Percentiles rank a stretch among this genome's conserved stretches.
Conservation (phyloP, 2,329 filamentous ascomycete genomes). For the Balansia obtecta region DNA sequence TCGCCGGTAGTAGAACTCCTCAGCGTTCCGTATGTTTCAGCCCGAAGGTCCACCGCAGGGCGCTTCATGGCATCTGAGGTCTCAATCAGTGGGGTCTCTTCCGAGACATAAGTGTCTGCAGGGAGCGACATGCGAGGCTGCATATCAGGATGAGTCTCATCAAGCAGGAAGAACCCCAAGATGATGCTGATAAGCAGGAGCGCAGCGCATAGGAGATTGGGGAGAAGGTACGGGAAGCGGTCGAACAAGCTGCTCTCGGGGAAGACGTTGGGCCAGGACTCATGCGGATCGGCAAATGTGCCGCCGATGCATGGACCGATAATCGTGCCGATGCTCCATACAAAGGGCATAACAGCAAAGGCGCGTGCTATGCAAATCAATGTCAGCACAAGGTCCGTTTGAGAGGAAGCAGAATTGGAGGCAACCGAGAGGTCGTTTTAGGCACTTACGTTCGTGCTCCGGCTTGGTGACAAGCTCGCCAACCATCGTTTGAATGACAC, state of each 20-base stretch:
- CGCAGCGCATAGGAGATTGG: conserved; percentile 71
- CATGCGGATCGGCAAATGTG: conserved; percentile 66
- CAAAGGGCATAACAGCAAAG: conserved; percentile 87
- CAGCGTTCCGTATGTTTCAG: conserved; percentile 73
- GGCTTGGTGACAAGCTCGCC: conserved; percentile 74
- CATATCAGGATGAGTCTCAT: conserved; percentile 84
- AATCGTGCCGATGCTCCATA: conserved; percentile 86
- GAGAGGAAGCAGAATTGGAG: not conserved
- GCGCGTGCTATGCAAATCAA: conserved; percentile 56
- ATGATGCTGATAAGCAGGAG: conserved; percentile 70
- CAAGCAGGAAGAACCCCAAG: conserved; percentile 66
- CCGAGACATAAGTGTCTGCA: conserved; percentile 39
- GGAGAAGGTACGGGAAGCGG: conserved; percentile 74
- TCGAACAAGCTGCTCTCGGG: conserved; percentile 57
- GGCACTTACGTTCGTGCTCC: conserved; percentile 66
- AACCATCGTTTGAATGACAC: conserved; percentile 86
- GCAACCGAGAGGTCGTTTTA: conserved; percentile 1
- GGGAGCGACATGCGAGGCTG: conserved; percentile 39
- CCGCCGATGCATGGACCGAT: conserved; percentile 82
- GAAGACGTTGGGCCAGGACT: conserved; percentile 61
- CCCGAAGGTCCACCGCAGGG: conserved; percentile 58
- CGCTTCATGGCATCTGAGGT: conserved; percentile 64
- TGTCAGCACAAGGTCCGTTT: conserved; percentile 9
- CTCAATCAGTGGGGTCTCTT: conserved; percentile 63
- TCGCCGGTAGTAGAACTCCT: conserved; percentile 29